Evolutionary conservation across 768 basidiomycete species (phyloP).

Genomic region (Gloeophyllum trabeum): DNA sequence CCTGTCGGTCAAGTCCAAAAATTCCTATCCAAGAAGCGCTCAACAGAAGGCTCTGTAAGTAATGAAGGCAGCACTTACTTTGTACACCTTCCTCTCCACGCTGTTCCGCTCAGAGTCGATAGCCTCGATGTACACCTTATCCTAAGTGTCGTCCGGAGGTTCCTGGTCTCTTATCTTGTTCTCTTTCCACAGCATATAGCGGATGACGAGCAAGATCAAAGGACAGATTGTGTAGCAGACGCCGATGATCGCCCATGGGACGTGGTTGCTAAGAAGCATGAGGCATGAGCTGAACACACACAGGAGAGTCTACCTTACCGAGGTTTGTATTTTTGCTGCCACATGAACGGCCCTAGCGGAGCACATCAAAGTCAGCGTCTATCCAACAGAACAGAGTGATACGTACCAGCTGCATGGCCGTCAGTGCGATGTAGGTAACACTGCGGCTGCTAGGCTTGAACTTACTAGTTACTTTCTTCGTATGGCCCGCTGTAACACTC

Average conservation of each 20-base stretch:
- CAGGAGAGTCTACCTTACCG: conserved; percentile 34
- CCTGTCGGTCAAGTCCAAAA: conserved; percentile 60
- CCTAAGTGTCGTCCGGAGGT: conserved; percentile 37
- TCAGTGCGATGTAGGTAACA: too few relatives aligned
- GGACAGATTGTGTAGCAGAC: conserved; percentile 49
- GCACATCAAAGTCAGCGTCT: too few relatives aligned
- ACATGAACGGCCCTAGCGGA: conserved; percentile 83
- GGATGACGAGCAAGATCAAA: conserved; percentile 33
- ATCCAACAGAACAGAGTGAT: too few relatives aligned
- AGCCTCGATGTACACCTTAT: conserved; percentile 51
- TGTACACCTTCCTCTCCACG: conserved; percentile 49
- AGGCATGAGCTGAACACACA: background rate
- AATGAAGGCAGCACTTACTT: too few relatives aligned
- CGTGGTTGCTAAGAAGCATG: conserved; percentile 36
- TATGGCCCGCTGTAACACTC: conserved; percentile 58
- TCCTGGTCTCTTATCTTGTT: conserved; percentile 56
- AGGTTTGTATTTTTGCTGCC: conserved; percentile 57
- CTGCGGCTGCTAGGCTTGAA: too few relatives aligned
- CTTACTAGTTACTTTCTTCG: conserved; percentile 46
- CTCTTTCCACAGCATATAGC: conserved; percentile 41
- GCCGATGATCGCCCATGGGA: conserved; percentile 73
- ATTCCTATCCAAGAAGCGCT: conserved; percentile 41
- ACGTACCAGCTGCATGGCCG: conserved; percentile 26
- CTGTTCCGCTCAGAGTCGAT: conserved; percentile 36
- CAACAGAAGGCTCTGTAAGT: too few relatives aligned